phyloP scores from a whole-genome alignment of 371 early-diverging fungal genomes.

The Rhizopus delemar region DNA sequence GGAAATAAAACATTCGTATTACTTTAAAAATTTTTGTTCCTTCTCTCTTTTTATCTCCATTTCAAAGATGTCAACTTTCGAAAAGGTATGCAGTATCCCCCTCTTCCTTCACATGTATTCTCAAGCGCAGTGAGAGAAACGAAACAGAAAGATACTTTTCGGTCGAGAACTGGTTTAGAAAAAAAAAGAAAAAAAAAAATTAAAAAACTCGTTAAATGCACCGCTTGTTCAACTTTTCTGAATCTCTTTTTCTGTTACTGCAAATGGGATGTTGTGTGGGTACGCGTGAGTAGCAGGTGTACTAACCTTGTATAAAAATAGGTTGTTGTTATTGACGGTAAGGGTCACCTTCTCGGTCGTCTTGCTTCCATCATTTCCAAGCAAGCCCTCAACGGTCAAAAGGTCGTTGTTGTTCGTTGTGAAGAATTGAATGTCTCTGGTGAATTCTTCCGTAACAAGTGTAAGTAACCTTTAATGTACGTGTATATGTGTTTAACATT shows the following conservation, averaged over 20 bases:
- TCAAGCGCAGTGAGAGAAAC: too few relatives aligned
- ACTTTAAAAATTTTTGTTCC: conserved; percentile 25
- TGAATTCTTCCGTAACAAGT: conserved; percentile 98
- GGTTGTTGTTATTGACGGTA: conserved; percentile 96
- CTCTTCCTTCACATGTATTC: neutral
- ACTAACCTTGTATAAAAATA: conserved; percentile 45
- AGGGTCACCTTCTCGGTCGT: conserved; percentile 99
- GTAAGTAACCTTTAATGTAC: conserved; percentile 55
- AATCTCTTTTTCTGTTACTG: neutral
- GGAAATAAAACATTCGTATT: conserved; percentile 1
- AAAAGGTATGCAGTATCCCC: conserved; percentile 13
- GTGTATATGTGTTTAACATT: neutral
- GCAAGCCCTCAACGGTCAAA: conserved; percentile 97
- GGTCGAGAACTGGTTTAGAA: neutral
- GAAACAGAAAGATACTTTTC: too few relatives aligned
- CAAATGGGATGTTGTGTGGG: too few relatives aligned
- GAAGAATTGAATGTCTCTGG: conserved; percentile 98
- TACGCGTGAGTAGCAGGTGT: conserved; percentile 44
- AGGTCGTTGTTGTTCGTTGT: conserved; percentile 96
- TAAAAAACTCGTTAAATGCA: neutral
- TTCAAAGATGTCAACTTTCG: conserved; percentile 27
- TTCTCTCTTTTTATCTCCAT: conserved; percentile 22
- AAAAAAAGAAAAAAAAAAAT: neutral
- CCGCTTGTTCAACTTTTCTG: neutral
- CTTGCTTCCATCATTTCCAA: conserved; percentile 98